Evolutionary conservation across 345 rosid species (phyloP).

Genomic region (Eucalyptus cladocalyx): DNA sequence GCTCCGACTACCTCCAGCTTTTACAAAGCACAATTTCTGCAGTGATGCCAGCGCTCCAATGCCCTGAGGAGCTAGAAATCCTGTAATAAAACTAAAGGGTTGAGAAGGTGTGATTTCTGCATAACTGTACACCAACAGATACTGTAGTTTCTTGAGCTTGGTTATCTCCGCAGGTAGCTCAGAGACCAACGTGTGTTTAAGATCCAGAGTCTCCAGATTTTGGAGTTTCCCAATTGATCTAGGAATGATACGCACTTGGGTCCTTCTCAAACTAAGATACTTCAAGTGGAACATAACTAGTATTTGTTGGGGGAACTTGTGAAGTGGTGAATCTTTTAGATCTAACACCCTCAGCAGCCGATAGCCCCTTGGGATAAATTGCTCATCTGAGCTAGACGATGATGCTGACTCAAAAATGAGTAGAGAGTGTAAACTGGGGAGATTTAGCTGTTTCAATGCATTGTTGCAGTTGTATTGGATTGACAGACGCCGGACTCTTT

Average conservation of each 20-base stretch:
- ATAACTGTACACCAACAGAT: not conserved
- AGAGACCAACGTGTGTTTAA: not conserved
- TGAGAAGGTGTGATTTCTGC: accelerated
- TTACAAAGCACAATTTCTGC: accelerated
- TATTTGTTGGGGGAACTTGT: not conserved
- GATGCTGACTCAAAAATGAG: not conserved
- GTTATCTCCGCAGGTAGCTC: not conserved
- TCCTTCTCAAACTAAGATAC: not conserved
- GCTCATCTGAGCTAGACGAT: not conserved
- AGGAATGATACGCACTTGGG: not conserved
- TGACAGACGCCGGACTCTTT: not conserved
- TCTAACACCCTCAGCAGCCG: not conserved
- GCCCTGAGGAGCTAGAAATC: not conserved
- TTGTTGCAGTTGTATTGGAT: not conserved
- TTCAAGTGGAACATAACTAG: not conserved
- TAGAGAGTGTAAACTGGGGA: not conserved
- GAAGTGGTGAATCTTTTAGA: not conserved
- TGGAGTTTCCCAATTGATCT: not conserved
- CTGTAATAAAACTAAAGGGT: accelerated
- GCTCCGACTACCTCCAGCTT: accelerated
- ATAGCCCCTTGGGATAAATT: not conserved
- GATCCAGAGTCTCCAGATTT: not conserved
- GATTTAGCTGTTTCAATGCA: accelerated
- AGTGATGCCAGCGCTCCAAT: accelerated
- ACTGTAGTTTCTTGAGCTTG: not conserved